Percentiles rank a stretch among this genome's conserved stretches.
Evolutionary conservation across 345 rosid species (phyloP).

Genomic region (Angophora floribunda): DNA sequence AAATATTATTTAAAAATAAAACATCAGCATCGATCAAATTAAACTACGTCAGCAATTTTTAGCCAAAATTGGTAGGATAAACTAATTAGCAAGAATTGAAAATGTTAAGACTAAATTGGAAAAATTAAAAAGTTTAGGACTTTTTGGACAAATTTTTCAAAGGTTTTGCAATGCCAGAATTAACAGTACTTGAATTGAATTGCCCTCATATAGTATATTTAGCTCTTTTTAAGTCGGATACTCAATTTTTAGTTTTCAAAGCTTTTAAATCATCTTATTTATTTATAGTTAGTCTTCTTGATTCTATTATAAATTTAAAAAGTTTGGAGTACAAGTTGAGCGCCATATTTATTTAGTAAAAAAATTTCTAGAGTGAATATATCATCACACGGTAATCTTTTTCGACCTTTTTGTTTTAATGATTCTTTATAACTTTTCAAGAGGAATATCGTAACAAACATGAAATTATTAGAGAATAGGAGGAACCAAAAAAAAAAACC

Average conservation of each 20-base stretch:
- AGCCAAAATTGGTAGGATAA: no score
- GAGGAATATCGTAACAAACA: background rate
- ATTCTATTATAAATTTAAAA: no score
- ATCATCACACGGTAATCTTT: background rate
- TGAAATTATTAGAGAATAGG: background rate
- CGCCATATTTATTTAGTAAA: background rate
- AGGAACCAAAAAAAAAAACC: background rate
- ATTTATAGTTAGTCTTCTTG: slow-evolving; percentile 32
- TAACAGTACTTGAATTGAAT: background rate
- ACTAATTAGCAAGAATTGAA: no score
- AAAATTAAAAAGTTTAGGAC: no score
- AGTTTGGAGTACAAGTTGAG: background rate
- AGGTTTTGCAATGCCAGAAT: background rate
- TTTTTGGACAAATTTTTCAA: no score
- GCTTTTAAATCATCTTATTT: background rate
- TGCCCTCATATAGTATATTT: background rate
- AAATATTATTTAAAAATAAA: no score
- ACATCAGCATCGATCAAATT: no score
- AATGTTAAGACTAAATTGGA: no score
- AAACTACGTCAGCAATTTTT: no score
- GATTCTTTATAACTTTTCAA: background rate
- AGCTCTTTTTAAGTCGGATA: background rate
- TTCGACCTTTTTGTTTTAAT: background rate
- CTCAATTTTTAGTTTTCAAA: slow-evolving; percentile 3
- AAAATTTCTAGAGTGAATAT: background rate